These are phyloP conservation scores for Azolla pinnata DNA, from an alignment of 75 land plant genomes.

Conservation along the genomic window DNA sequence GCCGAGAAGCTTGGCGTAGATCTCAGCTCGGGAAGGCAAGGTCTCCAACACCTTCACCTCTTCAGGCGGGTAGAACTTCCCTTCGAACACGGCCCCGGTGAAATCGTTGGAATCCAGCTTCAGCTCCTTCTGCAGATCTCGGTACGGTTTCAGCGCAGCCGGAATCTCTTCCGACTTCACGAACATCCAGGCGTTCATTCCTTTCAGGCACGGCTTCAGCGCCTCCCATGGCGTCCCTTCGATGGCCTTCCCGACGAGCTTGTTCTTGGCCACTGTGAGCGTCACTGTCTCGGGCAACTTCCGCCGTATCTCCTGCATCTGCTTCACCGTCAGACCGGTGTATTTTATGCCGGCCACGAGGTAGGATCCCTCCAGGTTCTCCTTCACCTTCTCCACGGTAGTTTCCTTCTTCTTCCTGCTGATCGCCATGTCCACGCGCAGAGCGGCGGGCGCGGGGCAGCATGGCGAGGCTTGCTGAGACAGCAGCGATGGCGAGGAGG, in stretches of 20 bases:
- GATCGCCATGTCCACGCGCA: conserved; percentile 38
- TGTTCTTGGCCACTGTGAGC: conserved; percentile 89
- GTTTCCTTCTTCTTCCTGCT: conserved; percentile 74
- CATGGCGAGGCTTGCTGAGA: too few relatives aligned
- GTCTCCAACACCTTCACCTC: conserved; percentile 75
- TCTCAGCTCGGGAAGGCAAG: conserved; percentile 81
- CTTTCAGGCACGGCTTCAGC: conserved; percentile 69
- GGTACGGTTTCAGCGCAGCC: conserved; percentile 73
- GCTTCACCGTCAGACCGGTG: conserved; percentile 73
- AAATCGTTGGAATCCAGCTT: conserved; percentile 76
- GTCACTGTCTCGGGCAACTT: conserved; percentile 49
- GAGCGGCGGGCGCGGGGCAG: too few relatives aligned
- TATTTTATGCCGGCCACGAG: conserved; percentile 81
- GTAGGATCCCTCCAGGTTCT: conserved; percentile 62
- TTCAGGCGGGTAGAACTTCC: conserved; percentile 65
- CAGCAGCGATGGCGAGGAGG: too few relatives aligned
- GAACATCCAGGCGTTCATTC: conserved; percentile 91
- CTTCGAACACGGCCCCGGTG: conserved; percentile 87
- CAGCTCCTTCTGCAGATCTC: conserved; percentile 78
- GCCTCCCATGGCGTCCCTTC: conserved; percentile 90
- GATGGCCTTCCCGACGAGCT: conserved; percentile 71
- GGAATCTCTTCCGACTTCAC: conserved; percentile 95
- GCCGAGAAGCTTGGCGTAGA: conserved; percentile 67
- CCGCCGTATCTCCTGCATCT: conserved; percentile 56
- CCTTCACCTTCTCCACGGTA: conserved; percentile 54